A percentile compares a stretch with the other conserved stretches of the same genome.
These are phyloP conservation scores for Hypholoma sublateritium DNA, from an alignment of 768 basidiomycete genomes.

Conservation along the genomic window DNA sequence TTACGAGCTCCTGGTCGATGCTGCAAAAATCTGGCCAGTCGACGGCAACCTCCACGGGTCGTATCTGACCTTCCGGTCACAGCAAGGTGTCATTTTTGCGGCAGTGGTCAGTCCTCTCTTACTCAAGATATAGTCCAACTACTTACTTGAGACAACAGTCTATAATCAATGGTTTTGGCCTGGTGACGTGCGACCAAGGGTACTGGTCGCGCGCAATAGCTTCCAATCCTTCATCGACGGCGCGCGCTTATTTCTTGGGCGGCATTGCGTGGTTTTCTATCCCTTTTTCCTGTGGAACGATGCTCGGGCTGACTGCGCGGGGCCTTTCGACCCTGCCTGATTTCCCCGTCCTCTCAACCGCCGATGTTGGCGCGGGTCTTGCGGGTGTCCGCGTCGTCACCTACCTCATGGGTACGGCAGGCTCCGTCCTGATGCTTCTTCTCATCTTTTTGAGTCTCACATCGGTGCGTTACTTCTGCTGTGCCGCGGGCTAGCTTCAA, in stretches of 20 bases:
- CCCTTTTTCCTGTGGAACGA: conserved; percentile 36
- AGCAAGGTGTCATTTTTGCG: conserved; percentile 22
- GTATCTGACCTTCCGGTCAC: conserved; percentile 35
- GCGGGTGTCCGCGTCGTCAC: conserved; percentile 32
- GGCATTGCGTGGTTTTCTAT: conserved; percentile 40
- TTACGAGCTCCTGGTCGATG: conserved; percentile 30
- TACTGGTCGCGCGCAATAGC: conserved; percentile 41
- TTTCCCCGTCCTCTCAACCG: conserved; percentile 23
- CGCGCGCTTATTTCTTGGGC: conserved; percentile 36
- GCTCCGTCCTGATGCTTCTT: conserved; percentile 33
- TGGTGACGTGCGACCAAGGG: conserved; percentile 26
- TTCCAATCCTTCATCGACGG: conserved; percentile 32
- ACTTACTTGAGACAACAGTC: conserved; percentile 4
- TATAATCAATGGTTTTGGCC: conserved; percentile 15
- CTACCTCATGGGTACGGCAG: conserved; percentile 33
- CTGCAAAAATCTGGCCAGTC: conserved; percentile 27
- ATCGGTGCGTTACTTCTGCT: conserved; percentile 17
- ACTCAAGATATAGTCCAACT: neutral
- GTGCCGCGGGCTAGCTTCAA: neutral
- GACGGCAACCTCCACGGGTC: conserved; percentile 34
- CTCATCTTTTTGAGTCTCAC: conserved; percentile 38
- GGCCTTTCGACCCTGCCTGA: conserved; percentile 25
- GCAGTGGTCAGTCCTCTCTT: neutral
- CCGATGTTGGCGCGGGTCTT: conserved; percentile 33
- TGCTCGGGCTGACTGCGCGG: conserved; percentile 32